These are phyloP conservation scores for Aspergillus sp. DNA, from an alignment of 2,329 filamentous ascomycete species.

Conservation along the genomic window DNA sequence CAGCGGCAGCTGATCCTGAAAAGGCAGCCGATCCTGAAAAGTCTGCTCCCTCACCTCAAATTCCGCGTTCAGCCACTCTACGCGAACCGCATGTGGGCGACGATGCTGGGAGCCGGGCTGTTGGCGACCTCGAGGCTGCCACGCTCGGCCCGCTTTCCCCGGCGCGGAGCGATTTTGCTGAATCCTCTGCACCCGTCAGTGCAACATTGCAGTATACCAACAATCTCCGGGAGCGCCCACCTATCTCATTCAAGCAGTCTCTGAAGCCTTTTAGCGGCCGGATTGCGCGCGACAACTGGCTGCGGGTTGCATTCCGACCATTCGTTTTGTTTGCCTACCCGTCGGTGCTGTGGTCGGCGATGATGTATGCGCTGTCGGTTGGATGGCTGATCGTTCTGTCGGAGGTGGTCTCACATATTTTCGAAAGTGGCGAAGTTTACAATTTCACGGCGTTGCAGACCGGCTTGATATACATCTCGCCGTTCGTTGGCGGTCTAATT, in stretches of 20 bases:
- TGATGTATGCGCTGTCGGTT: slow-evolving; percentile 77
- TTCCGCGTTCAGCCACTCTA: background rate
- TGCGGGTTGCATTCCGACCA: slow-evolving; percentile 65
- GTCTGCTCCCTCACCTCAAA: background rate
- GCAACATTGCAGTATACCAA: slow-evolving; percentile 54
- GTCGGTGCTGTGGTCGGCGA: slow-evolving; percentile 75
- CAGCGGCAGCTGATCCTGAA: slow-evolving; percentile 6
- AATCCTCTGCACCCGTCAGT: slow-evolving; percentile 16
- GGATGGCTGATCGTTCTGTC: slow-evolving; percentile 95
- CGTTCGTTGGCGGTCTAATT: slow-evolving; percentile 77
- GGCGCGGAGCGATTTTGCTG: slow-evolving; percentile 23
- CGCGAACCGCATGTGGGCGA: background rate
- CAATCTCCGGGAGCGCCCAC: slow-evolving; percentile 55
- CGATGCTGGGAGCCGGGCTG: background rate
- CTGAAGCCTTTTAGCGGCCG: slow-evolving; percentile 71
- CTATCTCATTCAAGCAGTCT: slow-evolving; percentile 62
- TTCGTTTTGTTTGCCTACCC: slow-evolving; percentile 85
- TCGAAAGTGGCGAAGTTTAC: slow-evolving; percentile 59
- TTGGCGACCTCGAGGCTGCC: slow-evolving; percentile 21
- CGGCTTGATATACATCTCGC: slow-evolving; percentile 80
- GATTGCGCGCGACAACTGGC: slow-evolving; percentile 68
- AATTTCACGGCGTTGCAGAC: slow-evolving; percentile 72
- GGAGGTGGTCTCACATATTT: slow-evolving; percentile 75
- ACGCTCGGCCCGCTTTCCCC: slow-evolving; percentile 14
- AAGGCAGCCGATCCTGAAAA: slow-evolving; percentile 4